These are phyloP conservation scores for Penicillium malachiteum DNA, from an alignment of 495 filamentous ascomycete genomes.

Conservation along the genomic window DNA sequence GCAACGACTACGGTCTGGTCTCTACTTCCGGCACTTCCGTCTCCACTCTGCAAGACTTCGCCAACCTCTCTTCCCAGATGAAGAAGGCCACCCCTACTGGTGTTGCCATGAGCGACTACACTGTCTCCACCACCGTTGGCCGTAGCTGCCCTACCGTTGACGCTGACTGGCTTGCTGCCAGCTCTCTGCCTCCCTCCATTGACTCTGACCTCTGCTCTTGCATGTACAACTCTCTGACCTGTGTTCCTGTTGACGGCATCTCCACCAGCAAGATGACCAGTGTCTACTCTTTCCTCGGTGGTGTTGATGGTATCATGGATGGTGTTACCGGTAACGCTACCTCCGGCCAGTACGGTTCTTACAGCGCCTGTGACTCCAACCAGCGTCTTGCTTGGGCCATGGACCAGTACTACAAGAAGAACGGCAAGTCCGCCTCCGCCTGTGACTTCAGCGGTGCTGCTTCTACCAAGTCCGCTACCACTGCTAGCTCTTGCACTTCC, in stretches of 20 bases:
- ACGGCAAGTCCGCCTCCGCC: constrained; percentile 38
- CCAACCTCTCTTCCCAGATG: constrained; percentile 69
- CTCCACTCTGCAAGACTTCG: constrained; percentile 69
- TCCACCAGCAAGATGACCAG: constrained; percentile 54
- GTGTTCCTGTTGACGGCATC: constrained; percentile 59
- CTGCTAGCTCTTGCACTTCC: constrained; percentile 49
- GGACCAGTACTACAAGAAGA: constrained; percentile 72
- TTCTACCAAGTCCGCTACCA: constrained; percentile 42
- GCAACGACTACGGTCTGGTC: constrained; percentile 88
- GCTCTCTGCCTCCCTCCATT: constrained; percentile 77
- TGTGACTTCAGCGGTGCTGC: constrained; percentile 79
- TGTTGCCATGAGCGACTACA: constrained; percentile 65
- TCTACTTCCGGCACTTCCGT: constrained; percentile 54
- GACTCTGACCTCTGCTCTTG: constrained; percentile 77
- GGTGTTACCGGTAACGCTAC: constrained; percentile 70
- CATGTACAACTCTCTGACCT: constrained; percentile 75
- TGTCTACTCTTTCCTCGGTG: constrained; percentile 77
- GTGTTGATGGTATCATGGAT: constrained; percentile 53
- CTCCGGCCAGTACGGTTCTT: constrained; percentile 79
- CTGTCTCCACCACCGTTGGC: constrained; percentile 64
- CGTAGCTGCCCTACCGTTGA: constrained; percentile 68
- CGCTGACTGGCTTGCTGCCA: constrained; percentile 67
- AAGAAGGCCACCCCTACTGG: constrained; percentile 63
- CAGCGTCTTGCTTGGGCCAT: constrained; percentile 83
- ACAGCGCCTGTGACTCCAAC: constrained; percentile 78